phyloP scores from a whole-genome alignment of 2,329 filamentous ascomycete species.

The Ophiostoma quercus region DNA sequence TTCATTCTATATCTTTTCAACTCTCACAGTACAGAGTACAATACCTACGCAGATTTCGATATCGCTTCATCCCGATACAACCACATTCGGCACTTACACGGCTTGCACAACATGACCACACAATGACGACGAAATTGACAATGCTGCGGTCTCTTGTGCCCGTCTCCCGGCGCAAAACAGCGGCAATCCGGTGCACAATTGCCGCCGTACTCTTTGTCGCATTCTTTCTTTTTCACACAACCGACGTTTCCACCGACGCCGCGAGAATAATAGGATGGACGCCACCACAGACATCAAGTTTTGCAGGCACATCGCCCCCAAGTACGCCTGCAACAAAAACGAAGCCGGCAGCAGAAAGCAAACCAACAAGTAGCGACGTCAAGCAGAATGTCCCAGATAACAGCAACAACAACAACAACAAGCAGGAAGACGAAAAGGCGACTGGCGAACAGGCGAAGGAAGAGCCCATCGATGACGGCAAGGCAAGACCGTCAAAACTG shows the following conservation, averaged over 20 bases:
- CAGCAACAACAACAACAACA: neutral
- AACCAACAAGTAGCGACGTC: neutral
- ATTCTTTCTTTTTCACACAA: neutral
- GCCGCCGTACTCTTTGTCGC: neutral
- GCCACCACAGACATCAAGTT: neutral
- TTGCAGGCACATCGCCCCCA: neutral
- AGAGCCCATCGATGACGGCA: neutral
- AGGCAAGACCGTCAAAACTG: neutral
- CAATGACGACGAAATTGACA: slow-evolving; percentile 2
- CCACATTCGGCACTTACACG: neutral
- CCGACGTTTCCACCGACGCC: neutral
- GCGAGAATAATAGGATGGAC: slow-evolving; percentile 10
- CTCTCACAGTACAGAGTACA: neutral
- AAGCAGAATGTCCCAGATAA: neutral
- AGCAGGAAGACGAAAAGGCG: neutral
- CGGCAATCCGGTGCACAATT: neutral
- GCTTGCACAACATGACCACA: neutral
- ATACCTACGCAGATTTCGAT: neutral
- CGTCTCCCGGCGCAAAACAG: neutral
- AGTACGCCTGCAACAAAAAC: neutral
- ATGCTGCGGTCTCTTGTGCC: slow-evolving; percentile 1
- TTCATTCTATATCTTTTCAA: neutral
- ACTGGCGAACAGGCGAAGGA: neutral
- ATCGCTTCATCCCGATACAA: neutral
- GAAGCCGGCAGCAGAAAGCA: neutral